Percentiles rank a stretch among this genome's conserved stretches.
phyloP scores from a whole-genome alignment of 805 yeast species.

The Pichia exigua region DNA sequence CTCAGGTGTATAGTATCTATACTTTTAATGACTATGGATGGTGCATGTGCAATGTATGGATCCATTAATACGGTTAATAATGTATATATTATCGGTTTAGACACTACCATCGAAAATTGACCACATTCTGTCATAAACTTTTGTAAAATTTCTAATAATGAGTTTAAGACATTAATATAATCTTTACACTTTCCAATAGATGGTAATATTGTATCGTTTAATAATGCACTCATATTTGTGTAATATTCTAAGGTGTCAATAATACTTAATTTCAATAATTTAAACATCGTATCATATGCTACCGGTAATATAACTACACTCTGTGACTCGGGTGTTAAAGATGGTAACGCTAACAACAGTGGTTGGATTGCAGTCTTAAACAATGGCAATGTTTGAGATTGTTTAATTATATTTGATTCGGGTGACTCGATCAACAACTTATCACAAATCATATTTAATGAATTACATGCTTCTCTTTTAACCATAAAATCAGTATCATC shows the following conservation, averaged over 20 bases:
- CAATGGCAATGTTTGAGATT: constrained; percentile 18
- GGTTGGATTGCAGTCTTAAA: constrained; percentile 22
- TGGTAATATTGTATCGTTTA: constrained; percentile 23
- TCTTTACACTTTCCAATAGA: constrained; percentile 22
- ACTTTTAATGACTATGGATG: constrained; percentile 2
- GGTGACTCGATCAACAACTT: constrained; percentile 1
- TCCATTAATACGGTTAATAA: constrained; percentile 20
- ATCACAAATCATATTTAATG: constrained; percentile 4
- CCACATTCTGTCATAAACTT: constrained; percentile 14
- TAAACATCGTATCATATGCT: constrained; percentile 19
- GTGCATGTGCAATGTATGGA: constrained; percentile 20
- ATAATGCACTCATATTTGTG: constrained; percentile 14
- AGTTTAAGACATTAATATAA: constrained; percentile 14
- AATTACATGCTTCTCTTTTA: constrained; percentile 17
- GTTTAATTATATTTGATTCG: constrained; percentile 14
- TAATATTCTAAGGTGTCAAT: constrained; percentile 7
- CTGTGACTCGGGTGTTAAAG: constrained; percentile 21
- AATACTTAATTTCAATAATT: constrained; percentile 10
- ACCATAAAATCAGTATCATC: constrained; percentile 25
- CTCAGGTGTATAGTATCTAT: neutral
- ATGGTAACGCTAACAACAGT: constrained; percentile 23
- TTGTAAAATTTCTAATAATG: constrained; percentile 12
- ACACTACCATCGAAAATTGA: constrained; percentile 14
- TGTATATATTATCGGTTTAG: constrained; percentile 16
- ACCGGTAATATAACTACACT: constrained; percentile 16